phyloP scores from a whole-genome alignment of 306 rosid genomes.

The Clitoria ternatea region DNA sequence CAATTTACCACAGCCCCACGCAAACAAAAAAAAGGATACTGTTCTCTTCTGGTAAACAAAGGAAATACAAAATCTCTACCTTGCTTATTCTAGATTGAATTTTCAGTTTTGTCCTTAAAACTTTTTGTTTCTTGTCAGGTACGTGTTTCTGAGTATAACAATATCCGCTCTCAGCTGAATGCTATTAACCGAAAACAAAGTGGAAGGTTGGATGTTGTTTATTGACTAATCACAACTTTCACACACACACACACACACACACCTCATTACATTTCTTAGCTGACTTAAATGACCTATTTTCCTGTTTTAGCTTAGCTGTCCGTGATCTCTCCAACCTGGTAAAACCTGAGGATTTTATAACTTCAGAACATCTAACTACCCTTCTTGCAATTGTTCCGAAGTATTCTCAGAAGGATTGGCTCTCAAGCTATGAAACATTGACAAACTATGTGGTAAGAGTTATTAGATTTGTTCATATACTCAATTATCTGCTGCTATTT shows the following conservation, averaged over 20 bases:
- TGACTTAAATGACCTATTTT: background rate
- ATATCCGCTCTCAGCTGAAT: slow-evolving; percentile 74
- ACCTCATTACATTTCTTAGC: background rate
- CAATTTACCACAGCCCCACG: no score
- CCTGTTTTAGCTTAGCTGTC: slow-evolving; percentile 60
- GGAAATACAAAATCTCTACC: background rate
- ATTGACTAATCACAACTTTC: background rate
- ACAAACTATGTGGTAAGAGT: slow-evolving; percentile 71
- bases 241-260: no score
- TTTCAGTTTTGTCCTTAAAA: background rate
- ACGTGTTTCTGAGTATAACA: slow-evolving; percentile 76
- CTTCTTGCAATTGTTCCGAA: slow-evolving; percentile 40
- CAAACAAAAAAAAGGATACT: background rate
- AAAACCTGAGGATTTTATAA: slow-evolving; percentile 68
- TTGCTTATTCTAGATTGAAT: background rate
- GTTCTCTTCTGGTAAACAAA: background rate
- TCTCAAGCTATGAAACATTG: slow-evolving; percentile 78
- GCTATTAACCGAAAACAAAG: slow-evolving; percentile 82
- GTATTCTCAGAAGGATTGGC: slow-evolving; percentile 89
- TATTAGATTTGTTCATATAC: slow-evolving; percentile 5
- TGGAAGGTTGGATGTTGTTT: slow-evolving; percentile 55
- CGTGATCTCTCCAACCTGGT: slow-evolving; percentile 78
- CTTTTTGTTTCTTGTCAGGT: slow-evolving; percentile 39
- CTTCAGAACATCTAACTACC: slow-evolving; percentile 28
- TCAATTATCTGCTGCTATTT: slow-evolving; percentile 5